Evolutionary conservation across 352 stramenopile genomes (phyloP).

Genomic region (Chrysophaeum taylorii): DNA sequence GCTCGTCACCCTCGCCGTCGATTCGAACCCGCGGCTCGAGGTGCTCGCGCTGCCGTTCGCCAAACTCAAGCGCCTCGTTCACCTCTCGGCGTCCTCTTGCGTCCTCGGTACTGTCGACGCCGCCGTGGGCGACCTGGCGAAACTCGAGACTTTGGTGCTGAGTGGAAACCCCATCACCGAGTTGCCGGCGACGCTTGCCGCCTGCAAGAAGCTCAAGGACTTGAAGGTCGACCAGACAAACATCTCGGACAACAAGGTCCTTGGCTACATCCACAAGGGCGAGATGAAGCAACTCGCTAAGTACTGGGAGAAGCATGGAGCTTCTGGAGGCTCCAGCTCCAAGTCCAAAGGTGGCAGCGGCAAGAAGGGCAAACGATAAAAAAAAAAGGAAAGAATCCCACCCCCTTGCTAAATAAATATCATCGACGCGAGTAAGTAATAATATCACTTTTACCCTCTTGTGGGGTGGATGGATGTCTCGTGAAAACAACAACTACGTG

Average conservation of each 20-base stretch:
- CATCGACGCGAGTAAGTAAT: no score
- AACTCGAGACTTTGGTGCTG: constrained; percentile 1
- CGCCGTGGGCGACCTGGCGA: neutral
- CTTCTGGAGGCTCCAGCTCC: neutral
- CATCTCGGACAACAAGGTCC: constrained; percentile 15
- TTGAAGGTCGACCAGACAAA: neutral
- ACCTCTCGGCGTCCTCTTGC: neutral
- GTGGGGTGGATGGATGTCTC: no score
- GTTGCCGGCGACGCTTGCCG: neutral
- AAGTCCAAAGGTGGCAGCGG: no score
- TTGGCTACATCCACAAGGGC: constrained; percentile 11
- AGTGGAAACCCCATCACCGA: neutral
- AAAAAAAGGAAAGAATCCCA: neutral
- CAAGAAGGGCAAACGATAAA: constrained; percentile 3
- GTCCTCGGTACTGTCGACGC: neutral
- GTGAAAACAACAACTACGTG: no score
- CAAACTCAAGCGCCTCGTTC: neutral
- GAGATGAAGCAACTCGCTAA: constrained; percentile 5
- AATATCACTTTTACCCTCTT: no score
- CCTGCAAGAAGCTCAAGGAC: constrained; percentile 13
- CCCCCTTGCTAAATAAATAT: no score
- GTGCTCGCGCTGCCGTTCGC: neutral
- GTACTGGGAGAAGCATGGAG: constrained; percentile 5
- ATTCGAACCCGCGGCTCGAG: neutral
- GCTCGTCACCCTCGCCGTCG: neutral